Conservation (phyloP, 1,284 basidiomycete species). For the Mrakiaceae sp. region DNA sequence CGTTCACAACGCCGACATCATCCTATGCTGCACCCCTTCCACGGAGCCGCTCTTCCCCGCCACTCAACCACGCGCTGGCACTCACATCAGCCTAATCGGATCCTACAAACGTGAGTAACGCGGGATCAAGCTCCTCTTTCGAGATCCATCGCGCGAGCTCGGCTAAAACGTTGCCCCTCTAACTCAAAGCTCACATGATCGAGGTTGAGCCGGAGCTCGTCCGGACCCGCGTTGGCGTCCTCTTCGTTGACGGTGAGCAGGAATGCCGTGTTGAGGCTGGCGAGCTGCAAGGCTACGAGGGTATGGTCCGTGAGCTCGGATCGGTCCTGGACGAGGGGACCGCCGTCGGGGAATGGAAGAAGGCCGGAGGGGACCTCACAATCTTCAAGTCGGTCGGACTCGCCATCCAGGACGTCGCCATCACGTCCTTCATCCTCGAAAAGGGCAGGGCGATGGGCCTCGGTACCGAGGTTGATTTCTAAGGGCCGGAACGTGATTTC, state of each 20-base stretch:
- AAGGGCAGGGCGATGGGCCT: constrained; percentile 27
- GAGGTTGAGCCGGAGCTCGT: constrained; percentile 57
- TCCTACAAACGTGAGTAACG: constrained; percentile 49
- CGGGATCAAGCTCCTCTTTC: too few species aligned
- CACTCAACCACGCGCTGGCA: constrained; percentile 46
- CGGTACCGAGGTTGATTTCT: constrained; percentile 19
- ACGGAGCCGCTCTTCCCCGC: constrained; percentile 50
- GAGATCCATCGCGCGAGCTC: too few species aligned
- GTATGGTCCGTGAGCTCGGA: constrained; percentile 6
- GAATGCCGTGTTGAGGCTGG: constrained; percentile 50
- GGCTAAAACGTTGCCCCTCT: too few species aligned
- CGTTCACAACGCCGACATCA: constrained; percentile 29
- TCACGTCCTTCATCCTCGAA: constrained; percentile 29
- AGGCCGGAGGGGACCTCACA: constrained; percentile 23
- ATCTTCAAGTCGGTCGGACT: constrained; percentile 35
- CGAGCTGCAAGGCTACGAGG: constrained; percentile 33
- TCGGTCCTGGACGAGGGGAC: neutral
- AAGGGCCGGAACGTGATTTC: neutral
- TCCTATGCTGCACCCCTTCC: constrained; percentile 48
- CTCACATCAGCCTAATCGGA: constrained; percentile 68
- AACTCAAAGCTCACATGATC: constrained; percentile 46
- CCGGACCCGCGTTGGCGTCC: constrained; percentile 34
- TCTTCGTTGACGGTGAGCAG: constrained; percentile 48
- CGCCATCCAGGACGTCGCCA: constrained; percentile 36
- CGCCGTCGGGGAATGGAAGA: neutral